phyloP scores from a whole-genome alignment of 179 eudicot species.

The Spinacia oleracea region DNA sequence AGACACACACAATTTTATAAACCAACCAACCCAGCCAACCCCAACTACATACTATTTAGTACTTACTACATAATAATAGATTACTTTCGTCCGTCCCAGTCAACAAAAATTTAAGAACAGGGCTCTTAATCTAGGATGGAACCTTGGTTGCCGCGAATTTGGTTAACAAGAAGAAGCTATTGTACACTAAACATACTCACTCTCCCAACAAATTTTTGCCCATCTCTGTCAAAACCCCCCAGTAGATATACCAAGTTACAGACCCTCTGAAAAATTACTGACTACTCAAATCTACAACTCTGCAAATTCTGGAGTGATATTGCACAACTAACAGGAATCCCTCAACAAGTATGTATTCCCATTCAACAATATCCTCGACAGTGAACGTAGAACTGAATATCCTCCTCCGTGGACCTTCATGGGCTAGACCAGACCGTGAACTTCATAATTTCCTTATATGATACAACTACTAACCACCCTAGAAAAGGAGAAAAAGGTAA shows the following conservation, averaged over 20 bases:
- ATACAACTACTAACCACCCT: slow-evolving; percentile 18
- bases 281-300: slow-evolving; percentile 24
- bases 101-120: slow-evolving; percentile 29
- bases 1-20: slow-evolving; percentile 9
- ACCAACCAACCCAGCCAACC: slow-evolving; percentile 25
- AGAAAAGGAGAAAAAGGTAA: slow-evolving; percentile 1
- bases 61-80: slow-evolving; percentile 13
- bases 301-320: slow-evolving; percentile 1
- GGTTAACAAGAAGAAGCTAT: slow-evolving; percentile 15
- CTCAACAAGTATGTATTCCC: slow-evolving; percentile 4
- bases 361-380: not conserved
- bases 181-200: slow-evolving; percentile 33
- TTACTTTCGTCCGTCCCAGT: slow-evolving; percentile 6
- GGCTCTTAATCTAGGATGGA: slow-evolving; percentile 19
- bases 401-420: slow-evolving; percentile 4
- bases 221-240: slow-evolving; percentile 23
- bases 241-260: not conserved
- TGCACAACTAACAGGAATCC: slow-evolving; percentile 23
- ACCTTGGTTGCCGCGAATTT: slow-evolving; percentile 9
- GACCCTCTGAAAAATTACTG: slow-evolving; percentile 19
- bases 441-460: slow-evolving; percentile 22
- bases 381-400: not conserved
- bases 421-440: not conserved
- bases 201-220: slow-evolving; percentile 16
- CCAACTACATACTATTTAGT: slow-evolving; percentile 16